Conservation (phyloP, 225 moss, liverwort and hornwort genomes). For the Bryum argenteum region DNA sequence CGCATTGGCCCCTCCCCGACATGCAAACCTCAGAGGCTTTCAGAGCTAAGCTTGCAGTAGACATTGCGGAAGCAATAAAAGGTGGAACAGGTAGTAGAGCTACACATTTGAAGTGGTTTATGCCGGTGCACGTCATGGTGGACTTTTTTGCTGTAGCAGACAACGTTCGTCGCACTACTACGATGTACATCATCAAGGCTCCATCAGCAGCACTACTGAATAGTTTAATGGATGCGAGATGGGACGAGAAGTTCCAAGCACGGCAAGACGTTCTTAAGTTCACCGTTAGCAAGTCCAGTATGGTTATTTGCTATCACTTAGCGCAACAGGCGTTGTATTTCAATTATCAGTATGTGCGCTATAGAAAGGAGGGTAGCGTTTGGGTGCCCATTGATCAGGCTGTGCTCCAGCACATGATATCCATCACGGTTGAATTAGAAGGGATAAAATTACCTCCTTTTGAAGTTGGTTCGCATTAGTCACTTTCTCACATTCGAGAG, state of each 20-base stretch:
- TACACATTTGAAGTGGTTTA: background rate
- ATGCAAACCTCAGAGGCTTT: background rate
- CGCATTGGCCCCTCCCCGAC: background rate
- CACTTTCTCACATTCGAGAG: slow-evolving; percentile 1
- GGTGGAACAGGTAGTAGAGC: background rate
- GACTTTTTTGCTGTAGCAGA: background rate
- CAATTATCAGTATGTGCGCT: background rate
- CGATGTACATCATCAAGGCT: background rate
- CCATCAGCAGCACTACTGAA: background rate
- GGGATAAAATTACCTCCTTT: background rate
- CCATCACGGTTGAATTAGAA: slow-evolving; percentile 1
- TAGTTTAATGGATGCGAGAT: background rate
- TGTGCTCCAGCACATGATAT: background rate
- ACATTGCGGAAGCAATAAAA: background rate
- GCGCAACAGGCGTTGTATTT: background rate
- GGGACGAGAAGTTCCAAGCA: background rate
- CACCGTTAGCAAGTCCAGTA: background rate
- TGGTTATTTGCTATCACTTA: background rate
- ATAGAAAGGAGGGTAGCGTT: background rate
- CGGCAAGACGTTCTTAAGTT: background rate
- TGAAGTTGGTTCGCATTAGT: slow-evolving; percentile 16
- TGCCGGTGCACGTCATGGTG: background rate
- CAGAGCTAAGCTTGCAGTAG: background rate
- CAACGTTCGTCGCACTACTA: background rate
- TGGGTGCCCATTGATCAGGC: background rate